Evolutionary conservation across 805 yeast species (phyloP).

Genomic region (Wickerhamomyces strasburgensis): DNA sequence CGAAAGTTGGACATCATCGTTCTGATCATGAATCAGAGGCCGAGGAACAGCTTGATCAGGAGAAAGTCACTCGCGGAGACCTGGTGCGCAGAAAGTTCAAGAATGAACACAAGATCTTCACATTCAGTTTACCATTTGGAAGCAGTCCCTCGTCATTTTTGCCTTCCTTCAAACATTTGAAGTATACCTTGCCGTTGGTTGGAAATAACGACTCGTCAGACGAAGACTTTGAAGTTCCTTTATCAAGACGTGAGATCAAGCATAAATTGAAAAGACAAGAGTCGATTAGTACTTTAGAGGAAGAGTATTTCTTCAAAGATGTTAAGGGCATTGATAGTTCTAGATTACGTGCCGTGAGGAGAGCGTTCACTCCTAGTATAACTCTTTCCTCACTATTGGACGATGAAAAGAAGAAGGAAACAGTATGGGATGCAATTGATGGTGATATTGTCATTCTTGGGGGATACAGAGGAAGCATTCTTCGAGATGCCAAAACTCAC

Average conservation of each 20-base stretch:
- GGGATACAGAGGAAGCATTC: slow-evolving; percentile 81
- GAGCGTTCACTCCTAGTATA: slow-evolving; percentile 50
- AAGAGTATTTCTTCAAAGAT: slow-evolving; percentile 49
- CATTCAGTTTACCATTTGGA: slow-evolving; percentile 36
- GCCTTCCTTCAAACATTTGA: slow-evolving; percentile 19
- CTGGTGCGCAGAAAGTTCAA: slow-evolving; percentile 16
- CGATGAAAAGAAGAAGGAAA: slow-evolving; percentile 26
- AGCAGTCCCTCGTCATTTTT: slow-evolving; percentile 25
- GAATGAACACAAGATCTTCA: slow-evolving; percentile 29
- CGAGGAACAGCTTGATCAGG: slow-evolving; percentile 8
- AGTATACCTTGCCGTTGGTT: slow-evolving; percentile 16
- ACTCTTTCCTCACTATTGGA: slow-evolving; percentile 16
- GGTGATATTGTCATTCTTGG: slow-evolving; percentile 83
- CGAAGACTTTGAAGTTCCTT: slow-evolving; percentile 6
- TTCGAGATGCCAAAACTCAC: slow-evolving; percentile 59
- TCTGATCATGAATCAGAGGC: slow-evolving; percentile 1
- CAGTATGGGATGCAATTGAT: slow-evolving; percentile 53
- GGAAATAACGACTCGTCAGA: slow-evolving; percentile 13
- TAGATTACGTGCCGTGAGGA: slow-evolving; percentile 63
- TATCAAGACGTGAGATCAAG: slow-evolving; percentile 24
- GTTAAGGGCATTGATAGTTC: slow-evolving; percentile 57
- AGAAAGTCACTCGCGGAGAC: slow-evolving; percentile 12
- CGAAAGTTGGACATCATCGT: slow-evolving; percentile 23
- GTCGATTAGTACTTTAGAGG: slow-evolving; percentile 58
- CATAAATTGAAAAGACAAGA: slow-evolving; percentile 43